Evolutionary conservation across 2,329 filamentous ascomycete species (phyloP).

Genomic region (Diaporthe humulicola): DNA sequence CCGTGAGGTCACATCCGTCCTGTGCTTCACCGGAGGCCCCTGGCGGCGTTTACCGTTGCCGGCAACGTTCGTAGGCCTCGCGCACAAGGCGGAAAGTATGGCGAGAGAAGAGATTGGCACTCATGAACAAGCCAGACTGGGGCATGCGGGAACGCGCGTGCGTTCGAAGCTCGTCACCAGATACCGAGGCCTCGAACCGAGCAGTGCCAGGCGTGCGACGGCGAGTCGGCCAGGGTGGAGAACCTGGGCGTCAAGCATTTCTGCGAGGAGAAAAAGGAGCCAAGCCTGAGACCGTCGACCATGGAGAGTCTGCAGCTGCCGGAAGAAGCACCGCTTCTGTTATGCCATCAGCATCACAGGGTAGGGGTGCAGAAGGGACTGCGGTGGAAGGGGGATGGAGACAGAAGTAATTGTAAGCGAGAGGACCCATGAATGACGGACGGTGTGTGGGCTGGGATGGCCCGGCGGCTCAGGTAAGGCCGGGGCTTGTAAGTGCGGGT

Average conservation of each 20-base stretch:
- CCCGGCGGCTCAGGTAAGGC: slow-evolving; percentile 4
- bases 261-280: not conserved
- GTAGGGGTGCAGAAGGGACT: not conserved
- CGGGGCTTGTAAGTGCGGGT: slow-evolving; percentile 9
- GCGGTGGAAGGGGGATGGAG: slow-evolving; percentile 21
- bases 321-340: not conserved
- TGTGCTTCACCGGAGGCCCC: not conserved
- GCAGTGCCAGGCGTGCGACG: not conserved
- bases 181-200: slow-evolving; percentile 8
- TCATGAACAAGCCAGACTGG: not conserved
- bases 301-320: not conserved
- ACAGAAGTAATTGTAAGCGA: slow-evolving; percentile 27
- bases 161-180: not conserved
- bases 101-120: not conserved
- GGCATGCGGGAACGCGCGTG: not conserved
- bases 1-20: not conserved
- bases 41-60: not conserved
- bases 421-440: slow-evolving; percentile 19
- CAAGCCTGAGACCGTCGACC: not conserved
- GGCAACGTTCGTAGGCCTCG: not conserved
- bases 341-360: not conserved
- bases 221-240: not conserved
- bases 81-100: not conserved
- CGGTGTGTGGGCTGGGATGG: slow-evolving; percentile 29
- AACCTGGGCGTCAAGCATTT: not conserved